Percentiles rank a stretch among this genome's conserved stretches.
Conservation (phyloP, 345 rosid genomes). For the Firmiana major region DNA sequence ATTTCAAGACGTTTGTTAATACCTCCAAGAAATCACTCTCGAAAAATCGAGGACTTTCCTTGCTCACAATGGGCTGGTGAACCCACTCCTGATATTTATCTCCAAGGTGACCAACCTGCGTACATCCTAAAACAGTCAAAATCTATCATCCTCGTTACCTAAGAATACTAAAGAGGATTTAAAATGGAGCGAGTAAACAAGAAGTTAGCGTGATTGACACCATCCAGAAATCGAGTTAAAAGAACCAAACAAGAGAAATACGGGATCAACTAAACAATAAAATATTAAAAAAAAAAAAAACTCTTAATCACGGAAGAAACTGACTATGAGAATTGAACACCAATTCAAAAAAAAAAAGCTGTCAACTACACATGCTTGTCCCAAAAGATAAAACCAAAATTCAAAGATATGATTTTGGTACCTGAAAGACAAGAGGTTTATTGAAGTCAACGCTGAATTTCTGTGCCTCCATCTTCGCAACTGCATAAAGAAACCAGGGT, state of each 20-base stretch:
- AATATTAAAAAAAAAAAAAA: background rate
- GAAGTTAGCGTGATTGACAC: background rate
- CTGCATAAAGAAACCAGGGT: conserved; percentile 4
- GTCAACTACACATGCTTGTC: background rate
- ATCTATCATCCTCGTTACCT: background rate
- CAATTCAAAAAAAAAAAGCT: background rate
- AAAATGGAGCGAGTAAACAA: background rate
- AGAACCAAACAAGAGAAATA: background rate
- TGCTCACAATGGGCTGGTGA: conserved; percentile 87
- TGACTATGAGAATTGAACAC: background rate
- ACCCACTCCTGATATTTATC: conserved; percentile 95
- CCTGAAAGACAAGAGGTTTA: conserved; percentile 94
- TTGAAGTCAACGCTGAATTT: conserved; percentile 73
- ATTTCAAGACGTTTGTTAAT: background rate
- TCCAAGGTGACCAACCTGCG: conserved; percentile 95
- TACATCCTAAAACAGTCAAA: conserved; percentile 12
- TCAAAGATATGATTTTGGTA: conserved; percentile 3
- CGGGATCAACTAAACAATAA: background rate
- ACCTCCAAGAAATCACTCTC: conserved; percentile 91
- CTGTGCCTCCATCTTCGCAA: conserved; percentile 68
- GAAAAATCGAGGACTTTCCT: conserved; percentile 92
- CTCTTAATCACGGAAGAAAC: background rate
- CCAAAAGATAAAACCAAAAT: background rate
- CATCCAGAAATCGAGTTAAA: background rate
- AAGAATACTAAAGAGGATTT: background rate